These are phyloP conservation scores for Porphyrellus sp. DNA, from an alignment of 1,284 basidiomycete genomes.

Conservation along the genomic window DNA sequence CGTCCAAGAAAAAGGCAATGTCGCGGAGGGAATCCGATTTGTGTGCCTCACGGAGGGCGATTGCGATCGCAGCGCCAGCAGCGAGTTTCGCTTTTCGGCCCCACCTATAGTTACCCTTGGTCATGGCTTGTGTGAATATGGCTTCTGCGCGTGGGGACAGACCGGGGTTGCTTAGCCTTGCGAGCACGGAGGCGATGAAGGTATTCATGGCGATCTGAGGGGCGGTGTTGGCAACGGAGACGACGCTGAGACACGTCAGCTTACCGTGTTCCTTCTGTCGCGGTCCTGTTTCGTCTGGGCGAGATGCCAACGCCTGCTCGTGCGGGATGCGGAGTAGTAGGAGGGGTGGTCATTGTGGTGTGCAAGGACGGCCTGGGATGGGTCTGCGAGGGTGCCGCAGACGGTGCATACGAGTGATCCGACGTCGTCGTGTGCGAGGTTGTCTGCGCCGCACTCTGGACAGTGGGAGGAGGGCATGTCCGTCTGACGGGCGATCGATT, in stretches of 20 bases:
- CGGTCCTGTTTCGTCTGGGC: slow-evolving; percentile 59
- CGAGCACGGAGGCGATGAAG: slow-evolving; percentile 57
- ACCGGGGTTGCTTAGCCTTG: slow-evolving; percentile 52
- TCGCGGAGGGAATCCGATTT: slow-evolving; percentile 63
- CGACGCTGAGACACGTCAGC: slow-evolving; percentile 13
- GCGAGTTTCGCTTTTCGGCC: slow-evolving; percentile 63
- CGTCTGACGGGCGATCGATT: too few relatives aligned
- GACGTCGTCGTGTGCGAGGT: slow-evolving; percentile 53
- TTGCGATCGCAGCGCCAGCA: slow-evolving; percentile 61
- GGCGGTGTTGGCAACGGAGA: background rate
- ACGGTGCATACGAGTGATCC: slow-evolving; percentile 59
- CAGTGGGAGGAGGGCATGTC: too few relatives aligned
- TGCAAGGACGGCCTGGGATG: slow-evolving; percentile 55
- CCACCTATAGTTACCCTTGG: slow-evolving; percentile 57
- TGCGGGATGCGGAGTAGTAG: slow-evolving; percentile 31
- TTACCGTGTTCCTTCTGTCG: slow-evolving; percentile 56
- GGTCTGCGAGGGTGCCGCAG: slow-evolving; percentile 65
- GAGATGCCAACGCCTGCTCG: slow-evolving; percentile 51
- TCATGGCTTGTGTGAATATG: slow-evolving; percentile 64
- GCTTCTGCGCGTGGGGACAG: slow-evolving; percentile 57
- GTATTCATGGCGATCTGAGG: slow-evolving; percentile 56
- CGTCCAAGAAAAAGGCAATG: slow-evolving; percentile 62
- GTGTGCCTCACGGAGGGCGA: slow-evolving; percentile 64
- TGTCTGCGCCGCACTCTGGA: slow-evolving; percentile 54
- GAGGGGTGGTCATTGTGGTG: slow-evolving; percentile 40